Conservation (phyloP, 441 rosid species). For the Viola pubescens region DNA sequence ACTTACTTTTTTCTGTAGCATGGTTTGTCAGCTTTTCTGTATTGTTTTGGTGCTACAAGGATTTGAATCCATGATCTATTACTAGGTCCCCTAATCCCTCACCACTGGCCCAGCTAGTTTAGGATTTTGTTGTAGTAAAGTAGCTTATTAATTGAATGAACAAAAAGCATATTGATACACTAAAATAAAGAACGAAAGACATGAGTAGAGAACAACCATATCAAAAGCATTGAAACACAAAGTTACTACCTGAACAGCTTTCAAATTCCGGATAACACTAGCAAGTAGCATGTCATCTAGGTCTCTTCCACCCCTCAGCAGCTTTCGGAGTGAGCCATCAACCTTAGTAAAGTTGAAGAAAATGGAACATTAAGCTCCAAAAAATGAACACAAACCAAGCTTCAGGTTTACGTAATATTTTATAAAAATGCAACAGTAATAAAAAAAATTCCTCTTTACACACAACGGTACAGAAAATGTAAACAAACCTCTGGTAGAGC, state of each 20-base stretch:
- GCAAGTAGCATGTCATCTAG: conserved; percentile 65
- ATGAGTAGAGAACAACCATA: conserved; percentile 6
- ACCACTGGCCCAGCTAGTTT: no score
- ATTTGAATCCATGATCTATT: background rate
- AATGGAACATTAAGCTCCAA: conserved; percentile 18
- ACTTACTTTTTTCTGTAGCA: no score
- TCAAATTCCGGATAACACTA: conserved; percentile 68
- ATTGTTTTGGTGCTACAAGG: no score
- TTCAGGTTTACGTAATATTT: conserved; percentile 7
- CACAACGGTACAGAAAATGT: conserved; percentile 10
- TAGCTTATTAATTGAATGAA: no score
- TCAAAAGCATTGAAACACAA: conserved; percentile 7
- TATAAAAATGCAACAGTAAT: conserved; percentile 2
- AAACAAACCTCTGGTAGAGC: conserved; percentile 70
- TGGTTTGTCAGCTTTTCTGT: no score
- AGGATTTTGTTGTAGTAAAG: no score
- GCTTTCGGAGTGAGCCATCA: conserved; percentile 43
- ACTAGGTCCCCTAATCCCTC: no score
- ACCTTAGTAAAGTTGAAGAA: conserved; percentile 41
- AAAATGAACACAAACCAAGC: conserved; percentile 1
- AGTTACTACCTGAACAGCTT: conserved; percentile 55
- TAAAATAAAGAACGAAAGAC: background rate
- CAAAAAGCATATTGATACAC: no score
- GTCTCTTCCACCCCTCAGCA: conserved; percentile 64
- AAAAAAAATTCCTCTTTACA: background rate